phyloP scores from a whole-genome alignment of 371 early-diverging fungal species.

The Umbelopsis sp. region DNA sequence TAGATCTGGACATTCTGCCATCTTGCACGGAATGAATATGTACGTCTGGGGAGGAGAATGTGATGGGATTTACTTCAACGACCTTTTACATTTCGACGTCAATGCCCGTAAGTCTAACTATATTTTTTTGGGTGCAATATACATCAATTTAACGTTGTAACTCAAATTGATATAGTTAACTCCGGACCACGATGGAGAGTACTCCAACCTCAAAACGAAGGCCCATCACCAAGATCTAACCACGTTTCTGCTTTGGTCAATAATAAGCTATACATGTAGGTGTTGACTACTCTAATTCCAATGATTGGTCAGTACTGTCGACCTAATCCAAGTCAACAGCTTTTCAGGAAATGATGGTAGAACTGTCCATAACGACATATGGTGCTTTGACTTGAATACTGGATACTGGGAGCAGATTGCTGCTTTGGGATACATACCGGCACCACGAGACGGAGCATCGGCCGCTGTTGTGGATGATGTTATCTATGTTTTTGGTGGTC shows the following conservation, averaged over 20 bases:
- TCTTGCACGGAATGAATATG: constrained; percentile 65
- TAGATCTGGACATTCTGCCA: constrained; percentile 72
- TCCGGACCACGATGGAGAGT: constrained; percentile 61
- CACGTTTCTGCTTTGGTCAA: constrained; percentile 62
- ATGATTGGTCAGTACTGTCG: constrained; percentile 21
- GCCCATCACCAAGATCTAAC: constrained; percentile 62
- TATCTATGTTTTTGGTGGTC: constrained; percentile 78
- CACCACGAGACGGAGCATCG: constrained; percentile 69
- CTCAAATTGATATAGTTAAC: constrained; percentile 23
- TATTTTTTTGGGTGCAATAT: neutral
- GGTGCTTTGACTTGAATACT: constrained; percentile 66
- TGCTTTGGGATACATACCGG: constrained; percentile 68
- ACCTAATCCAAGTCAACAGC: constrained; percentile 30
- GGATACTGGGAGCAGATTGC: constrained; percentile 64
- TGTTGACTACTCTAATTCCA: constrained; percentile 5
- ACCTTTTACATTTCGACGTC: constrained; percentile 70
- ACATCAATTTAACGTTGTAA: neutral
- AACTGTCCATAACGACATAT: constrained; percentile 73
- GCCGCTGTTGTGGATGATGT: constrained; percentile 73
- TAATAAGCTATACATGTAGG: constrained; percentile 67
- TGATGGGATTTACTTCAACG: constrained; percentile 70
- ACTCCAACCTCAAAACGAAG: constrained; percentile 48
- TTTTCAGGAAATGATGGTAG: constrained; percentile 80
- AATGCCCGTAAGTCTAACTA: constrained; percentile 50
- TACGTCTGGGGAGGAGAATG: constrained; percentile 76